Evolutionary conservation across 2,329 filamentous ascomycete genomes (phyloP).

Genomic region (Ilyonectria destructans): DNA sequence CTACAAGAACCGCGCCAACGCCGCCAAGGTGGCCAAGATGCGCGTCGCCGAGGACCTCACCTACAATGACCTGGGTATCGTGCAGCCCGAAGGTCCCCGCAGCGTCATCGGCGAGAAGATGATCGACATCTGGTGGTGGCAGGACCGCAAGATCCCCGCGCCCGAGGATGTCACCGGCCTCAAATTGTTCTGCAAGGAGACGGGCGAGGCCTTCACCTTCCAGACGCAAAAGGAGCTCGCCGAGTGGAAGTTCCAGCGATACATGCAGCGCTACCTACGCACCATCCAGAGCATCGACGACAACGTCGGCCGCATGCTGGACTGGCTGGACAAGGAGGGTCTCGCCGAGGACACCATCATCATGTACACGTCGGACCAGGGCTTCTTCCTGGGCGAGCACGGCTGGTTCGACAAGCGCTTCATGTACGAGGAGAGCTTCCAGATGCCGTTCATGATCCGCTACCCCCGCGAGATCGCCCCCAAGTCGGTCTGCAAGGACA

Average conservation of each 20-base stretch:
- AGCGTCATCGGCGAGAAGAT: slow-evolving; percentile 46
- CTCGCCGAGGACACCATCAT: slow-evolving; percentile 65
- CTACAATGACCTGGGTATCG: slow-evolving; percentile 66
- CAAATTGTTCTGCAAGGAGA: slow-evolving; percentile 62
- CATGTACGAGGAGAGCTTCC: slow-evolving; percentile 72
- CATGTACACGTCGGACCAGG: slow-evolving; percentile 69
- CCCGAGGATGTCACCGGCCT: slow-evolving; percentile 30
- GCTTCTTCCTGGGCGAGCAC: slow-evolving; percentile 71
- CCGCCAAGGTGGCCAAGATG: slow-evolving; percentile 67
- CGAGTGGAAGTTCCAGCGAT: slow-evolving; percentile 71
- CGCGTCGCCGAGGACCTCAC: slow-evolving; percentile 67
- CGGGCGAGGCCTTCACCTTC: slow-evolving; percentile 64
- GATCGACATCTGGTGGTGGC: slow-evolving; percentile 22
- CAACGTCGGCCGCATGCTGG: slow-evolving; percentile 65
- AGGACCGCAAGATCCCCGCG: slow-evolving; percentile 49
- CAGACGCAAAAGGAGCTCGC: slow-evolving; percentile 58
- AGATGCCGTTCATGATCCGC: slow-evolving; percentile 69
- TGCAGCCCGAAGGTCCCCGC: slow-evolving; percentile 65
- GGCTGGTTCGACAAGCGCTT: slow-evolving; percentile 73
- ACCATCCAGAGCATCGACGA: slow-evolving; percentile 69
- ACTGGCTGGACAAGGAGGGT: slow-evolving; percentile 59
- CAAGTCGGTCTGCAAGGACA: slow-evolving; percentile 61
- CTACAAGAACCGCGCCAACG: slow-evolving; percentile 68
- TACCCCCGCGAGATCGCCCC: slow-evolving; percentile 61
- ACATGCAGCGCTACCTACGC: slow-evolving; percentile 70